Conservation (phyloP, 495 filamentous ascomycete genomes). For the Hypoxylon fuscum region DNA sequence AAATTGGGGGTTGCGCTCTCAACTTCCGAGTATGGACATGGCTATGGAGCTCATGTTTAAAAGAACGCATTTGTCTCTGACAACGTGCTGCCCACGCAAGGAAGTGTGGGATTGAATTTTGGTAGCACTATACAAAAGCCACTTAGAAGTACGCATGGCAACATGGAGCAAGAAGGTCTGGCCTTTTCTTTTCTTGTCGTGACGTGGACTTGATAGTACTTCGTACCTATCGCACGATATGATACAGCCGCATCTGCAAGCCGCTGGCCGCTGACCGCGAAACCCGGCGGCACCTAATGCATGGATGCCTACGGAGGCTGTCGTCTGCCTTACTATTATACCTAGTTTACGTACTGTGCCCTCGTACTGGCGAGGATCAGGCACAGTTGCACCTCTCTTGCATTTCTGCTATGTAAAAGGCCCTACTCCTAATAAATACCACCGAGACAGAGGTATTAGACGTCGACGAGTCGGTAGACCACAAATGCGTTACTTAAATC, state of each 20-base stretch:
- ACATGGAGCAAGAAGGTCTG: slow-evolving; percentile 35
- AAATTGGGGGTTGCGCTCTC: neutral
- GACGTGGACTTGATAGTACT: slow-evolving; percentile 33
- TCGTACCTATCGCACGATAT: slow-evolving; percentile 36
- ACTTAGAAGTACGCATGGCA: slow-evolving; percentile 24
- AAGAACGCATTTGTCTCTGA: slow-evolving; percentile 27
- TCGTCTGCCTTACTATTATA: slow-evolving; percentile 18
- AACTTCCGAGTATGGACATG: slow-evolving; percentile 29
- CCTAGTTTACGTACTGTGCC: neutral
- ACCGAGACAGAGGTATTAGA: slow-evolving; percentile 28
- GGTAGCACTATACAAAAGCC: slow-evolving; percentile 34
- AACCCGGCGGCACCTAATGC: slow-evolving; percentile 25
- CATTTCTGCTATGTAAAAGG: slow-evolving; percentile 22
- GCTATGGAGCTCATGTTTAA: slow-evolving; percentile 18
- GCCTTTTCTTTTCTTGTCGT: slow-evolving; percentile 29
- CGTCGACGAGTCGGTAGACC: slow-evolving; percentile 24
- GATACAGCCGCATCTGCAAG: slow-evolving; percentile 44
- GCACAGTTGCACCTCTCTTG: slow-evolving; percentile 14
- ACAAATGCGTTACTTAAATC: slow-evolving; percentile 38
- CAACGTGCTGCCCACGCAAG: slow-evolving; percentile 36
- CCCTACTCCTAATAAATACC: slow-evolving; percentile 27
- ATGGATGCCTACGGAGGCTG: slow-evolving; percentile 26
- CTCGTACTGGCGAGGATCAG: slow-evolving; percentile 3
- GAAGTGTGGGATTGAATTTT: slow-evolving; percentile 37
- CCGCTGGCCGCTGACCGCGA: slow-evolving; percentile 41